These are phyloP conservation scores for Lactarius sanguifluus DNA, from an alignment of 768 basidiomycete species.

Conservation along the genomic window DNA sequence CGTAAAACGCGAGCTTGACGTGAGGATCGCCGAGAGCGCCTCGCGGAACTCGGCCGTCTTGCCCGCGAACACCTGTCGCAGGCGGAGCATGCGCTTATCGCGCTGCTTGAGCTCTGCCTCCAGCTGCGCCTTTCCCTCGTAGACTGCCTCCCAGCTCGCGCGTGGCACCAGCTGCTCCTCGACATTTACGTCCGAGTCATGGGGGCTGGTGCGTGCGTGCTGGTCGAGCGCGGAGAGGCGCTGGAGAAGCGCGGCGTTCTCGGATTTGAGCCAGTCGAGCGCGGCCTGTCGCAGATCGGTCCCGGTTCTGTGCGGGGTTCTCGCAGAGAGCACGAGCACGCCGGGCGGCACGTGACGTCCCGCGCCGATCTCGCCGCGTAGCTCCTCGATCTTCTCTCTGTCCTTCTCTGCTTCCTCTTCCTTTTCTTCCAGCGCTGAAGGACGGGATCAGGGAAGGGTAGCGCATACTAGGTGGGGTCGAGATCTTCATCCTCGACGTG, in stretches of 20 bases:
- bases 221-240: constrained; percentile 39
- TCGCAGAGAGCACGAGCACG: constrained; percentile 55
- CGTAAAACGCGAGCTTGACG: constrained; percentile 88
- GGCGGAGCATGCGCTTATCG: constrained; percentile 73
- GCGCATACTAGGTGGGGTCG: not conserved
- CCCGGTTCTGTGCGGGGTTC: constrained; percentile 63
- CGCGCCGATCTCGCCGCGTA: constrained; percentile 70
- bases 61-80: constrained; percentile 83
- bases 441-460: not conserved
- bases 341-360: constrained; percentile 75
- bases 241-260: constrained; percentile 80
- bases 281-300: constrained; percentile 70
- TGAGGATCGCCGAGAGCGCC: constrained; percentile 84
- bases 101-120: constrained; percentile 67
- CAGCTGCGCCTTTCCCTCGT: constrained; percentile 67
- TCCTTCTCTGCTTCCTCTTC: constrained; percentile 41
- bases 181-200: not conserved
- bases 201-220: too few relatives aligned
- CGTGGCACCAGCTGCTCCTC: constrained; percentile 58
- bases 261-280: constrained; percentile 71
- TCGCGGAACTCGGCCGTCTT: constrained; percentile 92
- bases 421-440: constrained; percentile 46
- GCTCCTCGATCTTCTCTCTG: constrained; percentile 57
- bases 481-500: too few relatives aligned
- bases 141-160: constrained; percentile 73